Evolutionary conservation across 31 red algal species (phyloP), one percentile per base, ranked within the genome.

Genomic region (Odonthalia washingtoniensis): DNA sequence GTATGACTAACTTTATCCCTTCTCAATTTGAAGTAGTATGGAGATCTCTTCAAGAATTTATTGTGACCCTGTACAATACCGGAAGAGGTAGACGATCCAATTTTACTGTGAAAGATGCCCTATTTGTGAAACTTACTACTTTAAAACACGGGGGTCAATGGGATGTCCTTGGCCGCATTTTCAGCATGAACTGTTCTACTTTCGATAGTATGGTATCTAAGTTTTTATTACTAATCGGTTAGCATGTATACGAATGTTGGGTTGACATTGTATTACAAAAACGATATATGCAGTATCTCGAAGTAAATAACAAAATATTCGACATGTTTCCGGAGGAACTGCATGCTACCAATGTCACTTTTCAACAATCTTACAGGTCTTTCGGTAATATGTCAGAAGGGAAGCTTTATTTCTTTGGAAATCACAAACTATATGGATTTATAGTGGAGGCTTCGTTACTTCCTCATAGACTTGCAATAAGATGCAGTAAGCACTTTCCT

Each of bases 341-440:
- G 24, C 73, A 85, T 62, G 81, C 65, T 44, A 85, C 81, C 32
- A 40, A 57, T 57, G 66, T 85, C 27, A 85, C 36, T 73, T 72
- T 85, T 73, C 81, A 85, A 32, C 65, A 74, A 0, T 45, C 26
- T 44, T 72, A 34, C 0, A 62, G 64, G 26, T 41, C 81, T 31
- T 42, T 27, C 57, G 81, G 81, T 0, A 73, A 40, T 6, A 73
- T 73, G 24, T 17, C 30, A 57, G 81, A 74, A 74, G 67, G 65
- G 27, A 74, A 85, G 16, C 17, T 17, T 21, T 73, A 73, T 31
- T 85, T 72, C 68, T 31, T 63, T 36, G 66, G 66, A 6, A 86
- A 86, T 4, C 42, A 76, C 17, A 74, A 86, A 27, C 83, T 86
- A 5, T 86, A 76, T 35, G 83, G 83, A 17, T 63, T 76, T n/a